Base-by-base conservation (phyloP, 1,139 yeast species). In the Citeromyces hawaiiensis region DNA sequence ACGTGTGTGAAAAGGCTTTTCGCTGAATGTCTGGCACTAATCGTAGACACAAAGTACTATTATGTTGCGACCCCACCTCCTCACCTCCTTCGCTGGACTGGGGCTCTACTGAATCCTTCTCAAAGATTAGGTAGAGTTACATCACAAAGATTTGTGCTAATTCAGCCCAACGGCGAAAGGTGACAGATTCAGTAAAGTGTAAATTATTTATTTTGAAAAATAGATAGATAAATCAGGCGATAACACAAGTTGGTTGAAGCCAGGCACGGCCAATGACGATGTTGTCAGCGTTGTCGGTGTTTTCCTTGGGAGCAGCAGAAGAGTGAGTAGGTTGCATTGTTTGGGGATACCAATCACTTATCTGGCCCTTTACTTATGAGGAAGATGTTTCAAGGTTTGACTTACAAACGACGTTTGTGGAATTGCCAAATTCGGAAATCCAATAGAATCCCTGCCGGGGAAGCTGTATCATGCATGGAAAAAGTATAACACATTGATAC, bases 261-360 rank as follows among this genome's bases (percentile, higher is more conserved):
- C 34, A 30, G 34, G 17, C 15, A 16, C 34, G 34, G 34, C 34
- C 34, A 30, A 30, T 30, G 34, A 30, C 34, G 9, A 30, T 30
- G 30, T 37, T 32, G 39, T 37, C 39, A 15, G 36, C 30, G 35
- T 37, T 37, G 35, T 37, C 39, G 36, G 31, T 23, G 36, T 37
- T 37, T 18, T 37, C 36, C 36, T 37, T 37, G n/a, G 30, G 36
- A 23, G 39, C 39, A 14, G 39, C 30, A 33, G 35, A 32, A 32
- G 39, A n/a, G 25, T 15, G 23, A 4, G 36, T 6, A n/a, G 39
- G 39, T 25, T 37, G 39, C 39, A 37, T 37, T 30, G 34, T 6
- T 7, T 30, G 4, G 27, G 21, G 21, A 5, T 19, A 7, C 21
- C 21, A 19, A 23, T 11, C 11, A 23, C 27, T 23, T 11, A 23